Evolutionary conservation across 2,329 filamentous ascomycete genomes (phyloP).

Genomic region (Xylaria sp.): DNA sequence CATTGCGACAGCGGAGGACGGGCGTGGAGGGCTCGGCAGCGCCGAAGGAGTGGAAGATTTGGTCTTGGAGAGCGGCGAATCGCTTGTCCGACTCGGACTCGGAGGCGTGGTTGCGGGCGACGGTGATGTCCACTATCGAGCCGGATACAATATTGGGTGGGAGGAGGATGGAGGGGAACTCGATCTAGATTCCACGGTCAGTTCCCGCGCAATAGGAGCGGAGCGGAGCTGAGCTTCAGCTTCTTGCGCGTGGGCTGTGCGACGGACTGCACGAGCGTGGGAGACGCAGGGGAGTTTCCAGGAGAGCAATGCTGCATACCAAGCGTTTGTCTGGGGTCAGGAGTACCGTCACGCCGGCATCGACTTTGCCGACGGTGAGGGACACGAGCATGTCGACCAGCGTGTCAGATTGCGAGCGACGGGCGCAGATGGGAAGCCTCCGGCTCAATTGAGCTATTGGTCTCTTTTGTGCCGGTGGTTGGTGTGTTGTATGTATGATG

Average conservation of each 20-base stretch:
- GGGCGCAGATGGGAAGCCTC: neutral
- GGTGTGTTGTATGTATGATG: neutral
- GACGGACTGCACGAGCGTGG: neutral
- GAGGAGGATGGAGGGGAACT: constrained; percentile 96
- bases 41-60: constrained; percentile 87
- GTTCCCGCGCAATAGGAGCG: constrained; percentile 17
- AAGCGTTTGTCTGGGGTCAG: constrained; percentile 96
- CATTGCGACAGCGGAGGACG: constrained; percentile 88
- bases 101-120: constrained; percentile 81
- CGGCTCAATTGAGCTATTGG: neutral
- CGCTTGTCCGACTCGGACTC: constrained; percentile 75
- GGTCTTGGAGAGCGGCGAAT: constrained; percentile 85
- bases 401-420: neutral
- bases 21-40: constrained; percentile 77
- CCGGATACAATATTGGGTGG: constrained; percentile 94
- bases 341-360: constrained; percentile 96
- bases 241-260: neutral
- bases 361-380: constrained; percentile 97
- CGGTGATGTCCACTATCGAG: constrained; percentile 97
- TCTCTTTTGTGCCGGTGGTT: too few relatives aligned
- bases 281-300: neutral
- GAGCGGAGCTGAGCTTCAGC: neutral
- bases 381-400: constrained; percentile 82
- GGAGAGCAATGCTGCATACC: constrained; percentile 54
- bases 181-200: constrained; percentile 68